phyloP scores from a whole-genome alignment of 768 basidiomycete species.

The Tylopilus sp. region DNA sequence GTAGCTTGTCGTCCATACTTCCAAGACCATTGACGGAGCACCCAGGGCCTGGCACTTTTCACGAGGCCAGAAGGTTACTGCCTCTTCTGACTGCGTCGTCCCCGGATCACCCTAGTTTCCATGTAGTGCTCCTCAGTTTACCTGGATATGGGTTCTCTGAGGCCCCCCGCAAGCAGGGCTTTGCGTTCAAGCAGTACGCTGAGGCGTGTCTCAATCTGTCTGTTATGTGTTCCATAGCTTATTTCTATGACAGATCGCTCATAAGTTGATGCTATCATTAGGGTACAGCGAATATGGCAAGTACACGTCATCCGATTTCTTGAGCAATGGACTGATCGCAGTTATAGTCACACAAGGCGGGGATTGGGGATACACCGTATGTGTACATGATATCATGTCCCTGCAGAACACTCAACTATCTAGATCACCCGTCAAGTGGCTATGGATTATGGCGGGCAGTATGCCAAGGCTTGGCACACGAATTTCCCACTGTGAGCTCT shows the following conservation, averaged over 20 bases:
- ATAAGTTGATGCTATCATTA: slow-evolving; percentile 48
- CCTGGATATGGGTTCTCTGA: slow-evolving; percentile 65
- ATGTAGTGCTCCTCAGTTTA: slow-evolving; percentile 56
- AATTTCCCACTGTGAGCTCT: slow-evolving; percentile 41
- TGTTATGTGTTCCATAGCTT: no score
- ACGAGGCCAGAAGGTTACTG: slow-evolving; percentile 53
- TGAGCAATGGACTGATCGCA: neutral
- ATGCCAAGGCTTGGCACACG: slow-evolving; percentile 52
- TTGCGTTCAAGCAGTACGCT: slow-evolving; percentile 47
- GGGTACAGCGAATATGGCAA: slow-evolving; percentile 49
- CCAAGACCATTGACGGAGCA: no score
- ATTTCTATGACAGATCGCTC: slow-evolving; percentile 25
- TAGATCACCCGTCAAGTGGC: slow-evolving; percentile 35
- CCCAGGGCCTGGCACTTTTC: slow-evolving; percentile 49
- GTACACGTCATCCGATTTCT: neutral
- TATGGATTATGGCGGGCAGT: slow-evolving; percentile 34
- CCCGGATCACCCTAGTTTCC: slow-evolving; percentile 50
- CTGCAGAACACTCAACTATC: neutral
- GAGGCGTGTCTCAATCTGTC: slow-evolving; percentile 36
- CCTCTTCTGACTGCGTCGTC: slow-evolving; percentile 45
- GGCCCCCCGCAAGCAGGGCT: slow-evolving; percentile 51
- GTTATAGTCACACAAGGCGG: slow-evolving; percentile 45
- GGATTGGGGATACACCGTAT: slow-evolving; percentile 43
- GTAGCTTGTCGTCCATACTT: no score
- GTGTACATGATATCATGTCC: slow-evolving; percentile 1